Evolutionary conservation across 2,329 filamentous ascomycete species (phyloP).

Genomic region (Bipolaris gigantea): DNA sequence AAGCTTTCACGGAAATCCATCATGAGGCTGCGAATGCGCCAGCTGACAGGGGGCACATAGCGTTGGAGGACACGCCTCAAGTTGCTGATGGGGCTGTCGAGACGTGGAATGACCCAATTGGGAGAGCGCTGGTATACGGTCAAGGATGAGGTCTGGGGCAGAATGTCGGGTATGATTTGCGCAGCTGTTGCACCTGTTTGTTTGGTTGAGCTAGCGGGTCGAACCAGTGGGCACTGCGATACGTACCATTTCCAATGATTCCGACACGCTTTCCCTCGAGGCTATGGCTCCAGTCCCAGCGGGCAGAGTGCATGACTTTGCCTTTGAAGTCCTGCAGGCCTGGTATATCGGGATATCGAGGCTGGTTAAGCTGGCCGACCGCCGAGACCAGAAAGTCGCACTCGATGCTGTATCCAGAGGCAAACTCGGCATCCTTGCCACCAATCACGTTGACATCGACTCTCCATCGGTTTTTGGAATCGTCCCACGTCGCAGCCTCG

Average conservation of each 20-base stretch:
- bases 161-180: slow-evolving; percentile 62
- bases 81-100: slow-evolving; percentile 52
- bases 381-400: slow-evolving; percentile 61
- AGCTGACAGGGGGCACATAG: slow-evolving; percentile 56
- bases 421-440: slow-evolving; percentile 60
- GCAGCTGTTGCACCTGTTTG: slow-evolving; percentile 53
- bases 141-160: slow-evolving; percentile 53
- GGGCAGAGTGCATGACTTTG: slow-evolving; percentile 59
- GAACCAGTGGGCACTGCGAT: too few relatives aligned
- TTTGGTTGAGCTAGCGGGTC: too few relatives aligned
- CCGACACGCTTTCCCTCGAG: slow-evolving; percentile 59
- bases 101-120: slow-evolving; percentile 61
- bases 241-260: slow-evolving; percentile 59
- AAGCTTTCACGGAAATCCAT: slow-evolving; percentile 60
- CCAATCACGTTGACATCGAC: slow-evolving; percentile 53
- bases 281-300: slow-evolving; percentile 64
- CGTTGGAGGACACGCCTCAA: slow-evolving; percentile 49
- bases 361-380: slow-evolving; percentile 62
- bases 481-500: slow-evolving; percentile 58
- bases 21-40: slow-evolving; percentile 53
- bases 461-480: slow-evolving; percentile 55
- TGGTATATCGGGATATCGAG: slow-evolving; percentile 53
- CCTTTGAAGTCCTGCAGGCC: slow-evolving; percentile 55
- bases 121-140: slow-evolving; percentile 61
- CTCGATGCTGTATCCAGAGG: slow-evolving; percentile 55